Conservation (phyloP, 2,329 filamentous ascomycete species). For the Magnaporthiopsis poae region DNA sequence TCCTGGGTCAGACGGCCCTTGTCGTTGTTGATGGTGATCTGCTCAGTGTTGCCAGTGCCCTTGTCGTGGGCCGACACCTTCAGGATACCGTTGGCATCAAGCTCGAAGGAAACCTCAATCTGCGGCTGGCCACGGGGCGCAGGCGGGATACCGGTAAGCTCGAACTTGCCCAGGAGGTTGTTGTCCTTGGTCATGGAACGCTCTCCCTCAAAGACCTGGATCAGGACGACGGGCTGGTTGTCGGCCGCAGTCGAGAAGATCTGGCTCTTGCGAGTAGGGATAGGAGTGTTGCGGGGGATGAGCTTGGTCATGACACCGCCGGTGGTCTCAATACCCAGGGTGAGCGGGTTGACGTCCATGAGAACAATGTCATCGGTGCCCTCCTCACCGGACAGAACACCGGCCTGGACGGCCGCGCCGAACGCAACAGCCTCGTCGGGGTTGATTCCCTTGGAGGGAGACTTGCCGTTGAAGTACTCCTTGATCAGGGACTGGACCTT, state of each 20-base stretch:
- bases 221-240: slow-evolving; percentile 90
- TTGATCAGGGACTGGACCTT: slow-evolving; percentile 92
- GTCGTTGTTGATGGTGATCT: slow-evolving; percentile 98
- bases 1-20: slow-evolving; percentile 94
- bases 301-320: slow-evolving; percentile 97
- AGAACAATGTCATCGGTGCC: slow-evolving; percentile 74
- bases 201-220: slow-evolving; percentile 93
- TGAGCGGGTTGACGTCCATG: slow-evolving; percentile 95
- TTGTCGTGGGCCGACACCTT: slow-evolving; percentile 95
- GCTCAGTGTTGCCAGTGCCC: slow-evolving; percentile 94
- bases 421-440: slow-evolving; percentile 98
- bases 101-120: slow-evolving; percentile 95
- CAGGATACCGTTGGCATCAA: slow-evolving; percentile 96
- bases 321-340: slow-evolving; percentile 93
- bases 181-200: slow-evolving; percentile 91
- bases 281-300: slow-evolving; percentile 87
- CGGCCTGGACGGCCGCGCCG: slow-evolving; percentile 92
- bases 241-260: slow-evolving; percentile 96
- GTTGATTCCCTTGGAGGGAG: slow-evolving; percentile 98
- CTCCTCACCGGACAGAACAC: slow-evolving; percentile 83
- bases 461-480: slow-evolving; percentile 92
- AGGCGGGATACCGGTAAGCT: slow-evolving; percentile 89
- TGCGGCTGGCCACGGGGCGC: slow-evolving; percentile 93
- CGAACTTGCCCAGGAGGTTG: slow-evolving; percentile 96
- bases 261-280: slow-evolving; percentile 93